Evolutionary conservation across 345 rosid species (phyloP).

Genomic region (Eutrema heterophyllum): DNA sequence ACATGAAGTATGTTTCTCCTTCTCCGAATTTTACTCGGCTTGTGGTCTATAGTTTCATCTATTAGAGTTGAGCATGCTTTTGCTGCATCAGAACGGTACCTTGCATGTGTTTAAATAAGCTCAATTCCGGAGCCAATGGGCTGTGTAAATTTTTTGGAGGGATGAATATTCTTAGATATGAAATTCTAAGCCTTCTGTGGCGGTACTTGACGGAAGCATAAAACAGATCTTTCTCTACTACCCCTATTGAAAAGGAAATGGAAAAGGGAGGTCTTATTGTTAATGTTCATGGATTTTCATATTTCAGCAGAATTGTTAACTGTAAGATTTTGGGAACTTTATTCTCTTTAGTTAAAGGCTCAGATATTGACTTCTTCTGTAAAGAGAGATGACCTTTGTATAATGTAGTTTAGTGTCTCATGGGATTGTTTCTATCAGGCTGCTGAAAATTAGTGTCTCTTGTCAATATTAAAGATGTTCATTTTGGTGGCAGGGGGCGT

Average conservation of each 20-base stretch:
- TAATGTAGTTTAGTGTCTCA: neutral
- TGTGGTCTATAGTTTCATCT: neutral
- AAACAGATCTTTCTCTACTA: neutral
- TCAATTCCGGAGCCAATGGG: neutral
- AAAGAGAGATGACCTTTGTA: neutral
- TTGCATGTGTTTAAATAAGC: neutral
- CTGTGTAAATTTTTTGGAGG: neutral
- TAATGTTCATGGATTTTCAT: constrained; percentile 1
- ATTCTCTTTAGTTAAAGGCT: neutral
- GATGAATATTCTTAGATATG: neutral
- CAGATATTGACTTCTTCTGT: neutral
- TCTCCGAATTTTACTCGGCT: neutral
- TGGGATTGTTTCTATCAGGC: neutral
- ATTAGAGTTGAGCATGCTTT: neutral
- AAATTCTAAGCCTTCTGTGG: neutral
- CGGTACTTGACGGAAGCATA: neutral
- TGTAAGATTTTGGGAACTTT: neutral
- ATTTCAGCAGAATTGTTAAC: neutral
- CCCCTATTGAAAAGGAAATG: neutral
- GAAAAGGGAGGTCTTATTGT: neutral
- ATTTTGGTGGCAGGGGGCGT: constrained; percentile 45
- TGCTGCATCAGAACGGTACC: neutral
- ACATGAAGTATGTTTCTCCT: neutral
- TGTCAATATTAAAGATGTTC: neutral
- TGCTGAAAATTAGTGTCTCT: neutral